Conservation (phyloP, 805 yeast genomes). For the Saturnispora sanitii region DNA sequence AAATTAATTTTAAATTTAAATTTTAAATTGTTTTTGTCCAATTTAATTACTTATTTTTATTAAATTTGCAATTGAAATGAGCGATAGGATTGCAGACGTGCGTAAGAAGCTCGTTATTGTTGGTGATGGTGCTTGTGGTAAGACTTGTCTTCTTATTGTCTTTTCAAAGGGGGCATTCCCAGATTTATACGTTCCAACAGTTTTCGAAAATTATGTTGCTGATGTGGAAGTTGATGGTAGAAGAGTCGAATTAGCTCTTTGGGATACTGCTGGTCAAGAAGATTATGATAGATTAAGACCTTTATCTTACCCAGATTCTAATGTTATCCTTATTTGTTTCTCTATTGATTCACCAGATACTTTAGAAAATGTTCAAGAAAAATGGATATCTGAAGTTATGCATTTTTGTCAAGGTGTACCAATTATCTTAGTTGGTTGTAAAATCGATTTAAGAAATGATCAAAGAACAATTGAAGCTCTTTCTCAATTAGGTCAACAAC, state of each 20-base stretch:
- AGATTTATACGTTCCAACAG: conserved; percentile 91
- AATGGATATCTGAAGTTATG: conserved; percentile 89
- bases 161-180: conserved; percentile 87
- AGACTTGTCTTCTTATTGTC: conserved; percentile 81
- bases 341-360: conserved; percentile 88
- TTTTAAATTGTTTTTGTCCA: no score
- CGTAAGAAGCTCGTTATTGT: conserved; percentile 86
- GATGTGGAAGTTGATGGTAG: conserved; percentile 90
- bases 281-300: conserved; percentile 93
- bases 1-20: no score
- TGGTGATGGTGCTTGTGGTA: conserved; percentile 98
- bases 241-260: conserved; percentile 84
- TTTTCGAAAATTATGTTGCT: conserved; percentile 94
- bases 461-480: conserved; percentile 66
- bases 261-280: conserved; percentile 99
- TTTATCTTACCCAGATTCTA: conserved; percentile 83
- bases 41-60: no score
- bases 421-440: conserved; percentile 86
- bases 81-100: conserved; percentile 44
- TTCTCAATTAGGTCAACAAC: conserved; percentile 65
- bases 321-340: conserved; percentile 86
- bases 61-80: conserved; percentile 21
- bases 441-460: conserved; percentile 80
- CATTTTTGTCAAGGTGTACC: conserved; percentile 95
- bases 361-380: conserved; percentile 86